Base-by-base conservation (phyloP, 805 yeast species). In the Saccharomycopsis oosterbeekiorum region DNA sequence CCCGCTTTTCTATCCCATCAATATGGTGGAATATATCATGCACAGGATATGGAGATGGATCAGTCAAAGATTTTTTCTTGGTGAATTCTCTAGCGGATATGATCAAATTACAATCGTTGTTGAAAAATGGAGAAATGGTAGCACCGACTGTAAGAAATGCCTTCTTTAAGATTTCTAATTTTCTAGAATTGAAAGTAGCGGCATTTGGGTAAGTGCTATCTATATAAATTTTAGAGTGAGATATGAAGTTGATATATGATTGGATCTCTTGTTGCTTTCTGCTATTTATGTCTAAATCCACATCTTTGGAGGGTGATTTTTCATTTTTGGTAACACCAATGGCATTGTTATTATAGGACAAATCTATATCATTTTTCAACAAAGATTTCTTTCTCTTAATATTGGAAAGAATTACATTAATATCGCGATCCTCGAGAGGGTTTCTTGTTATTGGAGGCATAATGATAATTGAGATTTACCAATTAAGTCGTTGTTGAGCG, bases 1-100 rank as follows among this genome's bases (percentile, higher is more conserved):
- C 65, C 26, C 60, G 29, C n/a, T 24, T 51, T 8, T 51, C 56
- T 10, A 43, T 21, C 2, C 63, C 63, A 34, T 62, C 60, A 4
- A 62, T 54, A 15, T 60, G 39, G n/a, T 24, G 17, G 34, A 60
- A 62, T 9, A 62, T 58, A 17, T 62, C 63, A 41, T 40, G 29
- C 9, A 37, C 29, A 12, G 65, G 59, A 47, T 62, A 62, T n/a
- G 14, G 51, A 15, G 41, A 29, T 8, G 36, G 55, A n/a, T 43
- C 40, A 40, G 57, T 58, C 2, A 34, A n/a, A 2, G 34, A 47
- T n/a, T 47, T 47, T 21, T 34, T 47, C n/a, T 47, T 47, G 14
- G 21, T 47, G 56, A 50, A 62, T 39, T 57, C 47, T 50, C 58
- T 59, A 17, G 55, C 51, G 8, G 65, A 62, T 39, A 62, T 56